Percentiles rank a stretch among this genome's conserved stretches.
phyloP scores from a whole-genome alignment of 2,329 filamentous ascomycete species.

The Calonectria hongkongensis region DNA sequence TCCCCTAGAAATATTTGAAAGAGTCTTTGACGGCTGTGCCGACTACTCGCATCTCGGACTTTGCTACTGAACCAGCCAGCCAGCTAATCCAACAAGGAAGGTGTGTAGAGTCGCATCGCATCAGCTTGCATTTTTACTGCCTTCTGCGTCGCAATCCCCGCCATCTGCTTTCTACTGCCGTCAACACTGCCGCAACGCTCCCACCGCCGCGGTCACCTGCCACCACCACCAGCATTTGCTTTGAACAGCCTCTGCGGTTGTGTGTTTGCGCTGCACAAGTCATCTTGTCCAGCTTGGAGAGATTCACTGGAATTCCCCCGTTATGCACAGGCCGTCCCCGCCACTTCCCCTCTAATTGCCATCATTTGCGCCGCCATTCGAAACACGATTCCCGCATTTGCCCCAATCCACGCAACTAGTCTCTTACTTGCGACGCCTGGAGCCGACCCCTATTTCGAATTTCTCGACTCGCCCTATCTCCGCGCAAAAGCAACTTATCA shows the following conservation, averaged over 20 bases:
- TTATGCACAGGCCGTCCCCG: constrained; percentile 48
- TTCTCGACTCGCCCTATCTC: constrained; percentile 13
- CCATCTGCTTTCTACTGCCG: constrained; percentile 35
- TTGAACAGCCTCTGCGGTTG: constrained; percentile 20
- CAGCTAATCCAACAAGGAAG: constrained; percentile 37
- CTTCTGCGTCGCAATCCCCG: constrained; percentile 31
- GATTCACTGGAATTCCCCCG: constrained; percentile 45
- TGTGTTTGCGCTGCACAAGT: constrained; percentile 33
- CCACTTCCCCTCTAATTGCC: constrained; percentile 46
- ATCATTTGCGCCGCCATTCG: constrained; percentile 37
- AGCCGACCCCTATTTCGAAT: constrained; percentile 34
- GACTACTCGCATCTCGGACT: constrained; percentile 34
- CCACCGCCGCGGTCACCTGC: background rate
- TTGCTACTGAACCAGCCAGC: constrained; percentile 30
- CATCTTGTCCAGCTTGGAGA: constrained; percentile 22
- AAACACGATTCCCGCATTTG: constrained; percentile 41
- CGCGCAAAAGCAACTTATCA: constrained; percentile 30
- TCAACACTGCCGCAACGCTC: constrained; percentile 16
- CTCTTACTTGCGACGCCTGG: constrained; percentile 37
- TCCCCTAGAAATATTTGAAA: constrained; percentile 35
- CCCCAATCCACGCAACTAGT: constrained; percentile 35
- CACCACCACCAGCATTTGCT: constrained; percentile 7
- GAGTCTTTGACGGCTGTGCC: constrained; percentile 40
- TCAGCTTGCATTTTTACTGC: constrained; percentile 39
- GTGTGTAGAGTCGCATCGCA: constrained; percentile 43